A percentile compares a stretch with the other conserved stretches of the same genome.
phyloP scores from a whole-genome alignment of 2,329 filamentous ascomycete species.

The Aureobasidium pullulans region DNA sequence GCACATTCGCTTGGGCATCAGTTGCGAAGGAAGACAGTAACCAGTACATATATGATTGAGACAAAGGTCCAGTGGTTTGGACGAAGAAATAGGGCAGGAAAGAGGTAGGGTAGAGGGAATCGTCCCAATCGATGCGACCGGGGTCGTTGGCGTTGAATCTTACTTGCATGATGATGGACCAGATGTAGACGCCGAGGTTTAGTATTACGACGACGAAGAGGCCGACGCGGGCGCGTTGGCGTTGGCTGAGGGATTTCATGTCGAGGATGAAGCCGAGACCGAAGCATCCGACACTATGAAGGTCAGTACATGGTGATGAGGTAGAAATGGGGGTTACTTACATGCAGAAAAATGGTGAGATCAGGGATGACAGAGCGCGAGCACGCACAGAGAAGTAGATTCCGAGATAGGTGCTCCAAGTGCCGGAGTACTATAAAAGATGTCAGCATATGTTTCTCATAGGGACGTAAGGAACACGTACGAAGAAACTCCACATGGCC shows the following conservation, averaged over 20 bases:
- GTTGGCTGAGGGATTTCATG: slow-evolving; percentile 56
- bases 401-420: slow-evolving; percentile 9
- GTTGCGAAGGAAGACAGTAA: slow-evolving; percentile 11
- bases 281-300: slow-evolving; percentile 37
- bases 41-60: slow-evolving; percentile 14
- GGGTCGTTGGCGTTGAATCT: slow-evolving; percentile 9
- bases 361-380: slow-evolving; percentile 6
- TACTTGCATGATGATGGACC: slow-evolving; percentile 11
- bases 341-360: slow-evolving; percentile 14
- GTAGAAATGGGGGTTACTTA: background rate
- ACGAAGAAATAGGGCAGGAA: slow-evolving; percentile 14
- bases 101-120: background rate
- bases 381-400: slow-evolving; percentile 12
- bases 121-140: slow-evolving; percentile 11
- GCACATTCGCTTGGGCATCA: slow-evolving; percentile 10
- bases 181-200: slow-evolving; percentile 30
- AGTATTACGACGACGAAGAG: slow-evolving; percentile 39
- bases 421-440: background rate
- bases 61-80: slow-evolving; percentile 7
- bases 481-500: slow-evolving; percentile 13
- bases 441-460: background rate
- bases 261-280: slow-evolving; percentile 52
- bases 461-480: background rate
- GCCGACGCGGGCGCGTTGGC: slow-evolving; percentile 40
- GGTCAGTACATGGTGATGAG: slow-evolving; percentile 29